Percentiles rank a stretch among this genome's conserved stretches.
phyloP scores from a whole-genome alignment of 768 basidiomycete genomes.

The Mrakia frigida region DNA sequence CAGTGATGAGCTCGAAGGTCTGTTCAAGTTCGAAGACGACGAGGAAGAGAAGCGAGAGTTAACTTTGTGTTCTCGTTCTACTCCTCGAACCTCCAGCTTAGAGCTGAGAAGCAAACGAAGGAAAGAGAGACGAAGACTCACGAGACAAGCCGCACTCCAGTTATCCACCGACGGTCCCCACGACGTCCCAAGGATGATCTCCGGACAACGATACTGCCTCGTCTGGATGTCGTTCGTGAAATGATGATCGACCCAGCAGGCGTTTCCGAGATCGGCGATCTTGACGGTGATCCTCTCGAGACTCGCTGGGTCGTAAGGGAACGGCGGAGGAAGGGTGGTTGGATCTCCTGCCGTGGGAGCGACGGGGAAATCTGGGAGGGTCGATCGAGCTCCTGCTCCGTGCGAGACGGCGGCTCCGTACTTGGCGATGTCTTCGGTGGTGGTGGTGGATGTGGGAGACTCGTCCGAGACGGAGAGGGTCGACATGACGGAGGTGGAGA shows the following conservation, averaged over 20 bases:
- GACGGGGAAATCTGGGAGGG: constrained; percentile 31
- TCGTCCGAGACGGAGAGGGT: constrained; percentile 25
- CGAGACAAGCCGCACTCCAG: constrained; percentile 93
- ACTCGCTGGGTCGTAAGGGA: constrained; percentile 39
- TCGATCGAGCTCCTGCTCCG: constrained; percentile 33
- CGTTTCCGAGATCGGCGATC: constrained; percentile 97
- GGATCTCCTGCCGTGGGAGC: constrained; percentile 48
- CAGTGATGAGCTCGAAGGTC: constrained; percentile 87
- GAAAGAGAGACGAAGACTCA: constrained; percentile 39
- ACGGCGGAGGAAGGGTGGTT: constrained; percentile 44
- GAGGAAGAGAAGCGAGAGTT: background rate
- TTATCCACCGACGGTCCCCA: constrained; percentile 95
- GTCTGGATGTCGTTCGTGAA: constrained; percentile 92
- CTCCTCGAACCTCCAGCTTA: background rate
- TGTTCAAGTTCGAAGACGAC: constrained; percentile 39
- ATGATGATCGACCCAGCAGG: constrained; percentile 86
- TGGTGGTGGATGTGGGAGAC: constrained; percentile 8
- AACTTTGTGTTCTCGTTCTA: background rate
- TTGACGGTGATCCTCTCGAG: constrained; percentile 86
- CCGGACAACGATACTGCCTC: constrained; percentile 92
- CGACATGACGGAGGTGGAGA: constrained; percentile 38
- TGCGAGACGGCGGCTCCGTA: constrained; percentile 31
- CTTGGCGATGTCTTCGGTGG: constrained; percentile 22
- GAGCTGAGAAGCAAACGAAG: too few relatives aligned
- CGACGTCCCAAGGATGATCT: constrained; percentile 91